phyloP scores from a whole-genome alignment of 2,329 filamentous ascomycete species.

The Thielaviopsis ethacetica region DNA sequence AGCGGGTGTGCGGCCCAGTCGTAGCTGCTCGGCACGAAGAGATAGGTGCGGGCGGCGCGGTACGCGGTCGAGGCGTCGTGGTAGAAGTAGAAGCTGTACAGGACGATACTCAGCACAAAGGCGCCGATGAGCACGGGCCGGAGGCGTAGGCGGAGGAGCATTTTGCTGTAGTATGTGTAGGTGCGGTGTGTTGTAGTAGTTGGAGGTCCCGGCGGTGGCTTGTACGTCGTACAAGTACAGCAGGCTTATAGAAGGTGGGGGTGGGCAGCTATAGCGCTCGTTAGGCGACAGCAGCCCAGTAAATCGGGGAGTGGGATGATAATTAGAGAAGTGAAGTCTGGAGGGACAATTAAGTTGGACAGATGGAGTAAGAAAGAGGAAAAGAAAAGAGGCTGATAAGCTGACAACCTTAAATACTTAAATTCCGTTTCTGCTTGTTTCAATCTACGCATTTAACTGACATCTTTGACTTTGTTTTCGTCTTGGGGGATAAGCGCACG shows the following conservation, averaged over 20 bases:
- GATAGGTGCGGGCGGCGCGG: background rate
- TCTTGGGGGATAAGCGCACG: background rate
- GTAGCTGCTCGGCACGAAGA: constrained; percentile 12
- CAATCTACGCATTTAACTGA: no score
- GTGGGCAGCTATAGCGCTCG: no score
- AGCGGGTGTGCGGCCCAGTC: constrained; percentile 14
- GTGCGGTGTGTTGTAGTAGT: background rate
- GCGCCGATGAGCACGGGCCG: constrained; percentile 25
- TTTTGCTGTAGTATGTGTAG: background rate
- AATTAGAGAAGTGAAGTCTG: no score
- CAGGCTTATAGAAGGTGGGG: no score
- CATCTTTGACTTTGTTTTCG: background rate
- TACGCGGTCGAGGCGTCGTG: background rate
- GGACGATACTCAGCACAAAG: constrained; percentile 44
- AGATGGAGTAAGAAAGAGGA: no score
- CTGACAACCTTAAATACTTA: no score
- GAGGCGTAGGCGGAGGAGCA: constrained; percentile 15
- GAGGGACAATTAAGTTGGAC: no score
- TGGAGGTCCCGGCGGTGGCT: no score
- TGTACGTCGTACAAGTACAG: no score
- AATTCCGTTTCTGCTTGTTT: background rate
- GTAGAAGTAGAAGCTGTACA: constrained; percentile 46
- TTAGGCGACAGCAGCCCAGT: no score
- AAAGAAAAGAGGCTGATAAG: no score
- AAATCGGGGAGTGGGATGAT: no score